These are phyloP conservation scores for Penicillium sp. DNA, from an alignment of 2,329 filamentous ascomycete genomes.

Conservation along the genomic window DNA sequence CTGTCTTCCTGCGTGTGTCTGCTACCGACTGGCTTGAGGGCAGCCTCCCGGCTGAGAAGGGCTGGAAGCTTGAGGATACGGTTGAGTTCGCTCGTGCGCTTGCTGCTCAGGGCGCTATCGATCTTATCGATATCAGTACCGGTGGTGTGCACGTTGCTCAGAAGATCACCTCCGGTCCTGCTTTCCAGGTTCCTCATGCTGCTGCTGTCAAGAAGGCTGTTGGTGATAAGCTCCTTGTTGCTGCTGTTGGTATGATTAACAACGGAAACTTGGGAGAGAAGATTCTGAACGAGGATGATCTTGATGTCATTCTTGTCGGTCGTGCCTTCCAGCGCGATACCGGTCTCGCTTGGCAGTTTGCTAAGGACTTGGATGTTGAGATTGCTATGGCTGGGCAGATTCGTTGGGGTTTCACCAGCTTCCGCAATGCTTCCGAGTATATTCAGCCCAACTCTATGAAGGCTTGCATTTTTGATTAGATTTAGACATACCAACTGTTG, in stretches of 20 bases:
- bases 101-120: slow-evolving; percentile 67
- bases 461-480: slow-evolving; percentile 30
- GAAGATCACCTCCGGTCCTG: slow-evolving; percentile 52
- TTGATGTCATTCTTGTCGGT: slow-evolving; percentile 66
- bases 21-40: slow-evolving; percentile 74
- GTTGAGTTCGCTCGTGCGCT: slow-evolving; percentile 65
- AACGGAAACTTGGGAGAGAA: slow-evolving; percentile 67
- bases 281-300: slow-evolving; percentile 52
- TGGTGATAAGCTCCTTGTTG: slow-evolving; percentile 69
- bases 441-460: slow-evolving; percentile 29
- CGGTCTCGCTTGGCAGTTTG: slow-evolving; percentile 29
- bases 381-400: slow-evolving; percentile 35
- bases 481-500: slow-evolving; percentile 11
- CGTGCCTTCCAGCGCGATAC: slow-evolving; percentile 30
- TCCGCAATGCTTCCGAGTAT: slow-evolving; percentile 30
- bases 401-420: slow-evolving; percentile 33
- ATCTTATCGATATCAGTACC: slow-evolving; percentile 78
- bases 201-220: slow-evolving; percentile 70
- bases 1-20: slow-evolving; percentile 70
- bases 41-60: slow-evolving; percentile 57
- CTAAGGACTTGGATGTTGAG: slow-evolving; percentile 32
- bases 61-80: slow-evolving; percentile 68
- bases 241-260: slow-evolving; percentile 72
- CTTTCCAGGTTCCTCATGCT: slow-evolving; percentile 73
- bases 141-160: slow-evolving; percentile 64